Evolutionary conservation across 192 early-diverging fungal species (phyloP), one percentile per base, ranked within the genome.

Genomic region (Coemansia sp.): DNA sequence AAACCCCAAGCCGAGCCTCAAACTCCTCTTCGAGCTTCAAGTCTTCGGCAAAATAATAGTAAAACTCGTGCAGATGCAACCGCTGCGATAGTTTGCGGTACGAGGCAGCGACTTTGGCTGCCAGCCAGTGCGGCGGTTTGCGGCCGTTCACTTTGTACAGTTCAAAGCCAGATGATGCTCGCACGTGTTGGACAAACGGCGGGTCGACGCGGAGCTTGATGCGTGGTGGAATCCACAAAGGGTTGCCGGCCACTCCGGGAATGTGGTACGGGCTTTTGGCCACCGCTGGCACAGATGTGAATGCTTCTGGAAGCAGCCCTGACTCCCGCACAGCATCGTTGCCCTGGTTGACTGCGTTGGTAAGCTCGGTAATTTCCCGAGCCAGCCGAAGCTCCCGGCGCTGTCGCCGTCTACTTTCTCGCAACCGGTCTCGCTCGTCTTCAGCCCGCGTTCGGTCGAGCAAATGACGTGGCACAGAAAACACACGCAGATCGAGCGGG

Each of bases 41-140:
- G 25, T 80, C 77, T 14, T 74, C 62, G 25, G 58, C 48, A 17
- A 80, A 62, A n/a, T 66, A 41, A 24, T 55, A 80, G 58, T 61
- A 80, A 27, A 74, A 71, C 63, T 80, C 77, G 45, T 80, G 77
- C 12, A 43, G 19, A 22, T n/a, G 23, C 47, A 80, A 12, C 4
- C 66, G 52, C 4, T 57, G 50, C 0, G 69, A 35, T 4, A 58
- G 49, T 19, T 8, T n/a, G n/a, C 58, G 56, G 59, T 68, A 80
- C 39, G 52, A 35, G 0, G 65, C 62, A 32, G 72, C 66, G 14
- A 80, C 60, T 17, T 59, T 35, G 37, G 55, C 62, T 14, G 65
- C 72, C 41, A 74, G 72, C 72, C 72, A 71, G 25, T 80, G 69
- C 35, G 77, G 72, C 58, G 72, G 77, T 55, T 73, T 80, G 63